Percentiles rank a stretch among this genome's conserved stretches.
These are phyloP conservation scores for Talaromyces trachyspermus DNA, from an alignment of 495 filamentous ascomycete genomes.

Conservation along the genomic window DNA sequence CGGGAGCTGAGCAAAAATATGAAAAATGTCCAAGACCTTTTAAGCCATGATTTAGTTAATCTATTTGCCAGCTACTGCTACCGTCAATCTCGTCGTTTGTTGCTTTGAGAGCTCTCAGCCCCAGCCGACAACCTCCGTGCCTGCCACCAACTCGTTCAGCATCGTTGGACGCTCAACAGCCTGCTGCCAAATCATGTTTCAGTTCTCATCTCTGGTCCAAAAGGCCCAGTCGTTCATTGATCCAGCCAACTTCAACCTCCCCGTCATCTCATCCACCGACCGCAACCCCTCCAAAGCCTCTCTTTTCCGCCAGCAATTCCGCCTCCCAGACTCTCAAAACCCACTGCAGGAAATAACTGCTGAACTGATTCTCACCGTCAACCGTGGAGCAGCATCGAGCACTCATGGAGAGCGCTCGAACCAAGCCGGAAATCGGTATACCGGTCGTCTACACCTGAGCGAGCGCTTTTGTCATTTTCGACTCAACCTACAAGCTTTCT, in stretches of 20 bases:
- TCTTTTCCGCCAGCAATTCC: constrained; percentile 93
- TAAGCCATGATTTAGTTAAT: too few relatives aligned
- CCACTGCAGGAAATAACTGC: constrained; percentile 94
- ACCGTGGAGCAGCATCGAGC: constrained; percentile 37
- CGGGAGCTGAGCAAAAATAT: too few relatives aligned
- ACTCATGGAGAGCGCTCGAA: constrained; percentile 54
- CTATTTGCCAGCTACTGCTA: too few relatives aligned
- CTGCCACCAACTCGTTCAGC: too few relatives aligned
- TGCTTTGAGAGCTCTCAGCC: too few relatives aligned
- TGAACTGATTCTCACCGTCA: constrained; percentile 74
- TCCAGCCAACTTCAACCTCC: constrained; percentile 56
- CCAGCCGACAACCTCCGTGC: too few relatives aligned
- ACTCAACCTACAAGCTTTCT: constrained; percentile 85
- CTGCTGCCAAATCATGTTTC: constrained; percentile 52
- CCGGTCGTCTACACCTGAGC: constrained; percentile 88
- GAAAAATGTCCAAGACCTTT: too few relatives aligned
- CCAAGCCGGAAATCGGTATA: constrained; percentile 69
- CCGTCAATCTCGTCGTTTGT: too few relatives aligned
- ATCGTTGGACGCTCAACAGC: too few relatives aligned
- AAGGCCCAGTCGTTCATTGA: constrained; percentile 94
- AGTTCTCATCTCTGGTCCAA: constrained; percentile 80
- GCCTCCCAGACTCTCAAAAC: constrained; percentile 82
- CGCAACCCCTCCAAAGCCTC: constrained; percentile 80
- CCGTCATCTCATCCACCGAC: constrained; percentile 52
- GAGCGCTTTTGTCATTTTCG: constrained; percentile 93